Evolutionary conservation across 805 yeast species (phyloP).

Genomic region (Kockiozyma suomiensis): DNA sequence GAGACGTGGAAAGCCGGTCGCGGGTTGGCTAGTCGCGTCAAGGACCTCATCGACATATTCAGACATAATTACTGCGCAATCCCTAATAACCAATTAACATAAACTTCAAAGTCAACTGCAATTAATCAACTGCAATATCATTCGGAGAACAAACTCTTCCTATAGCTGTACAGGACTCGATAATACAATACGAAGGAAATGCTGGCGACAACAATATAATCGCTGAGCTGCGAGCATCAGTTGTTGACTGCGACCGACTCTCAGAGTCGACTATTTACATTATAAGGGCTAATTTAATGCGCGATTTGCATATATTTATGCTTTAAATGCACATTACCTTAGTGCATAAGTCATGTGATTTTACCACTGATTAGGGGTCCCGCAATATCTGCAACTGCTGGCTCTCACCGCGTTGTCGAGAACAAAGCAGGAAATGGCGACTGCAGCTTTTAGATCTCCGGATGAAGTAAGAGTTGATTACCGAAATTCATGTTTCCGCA

Average conservation of each 20-base stretch:
- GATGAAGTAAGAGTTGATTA: too few species aligned
- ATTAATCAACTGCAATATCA: too few species aligned
- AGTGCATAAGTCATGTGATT: neutral
- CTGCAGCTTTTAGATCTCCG: neutral
- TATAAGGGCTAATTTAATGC: neutral
- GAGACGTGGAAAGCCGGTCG: slow-evolving; percentile 32
- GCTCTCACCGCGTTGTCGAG: too few species aligned
- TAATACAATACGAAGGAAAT: too few species aligned
- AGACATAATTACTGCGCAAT: neutral
- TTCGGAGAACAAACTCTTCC: neutral
- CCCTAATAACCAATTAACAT: neutral
- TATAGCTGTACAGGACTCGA: neutral
- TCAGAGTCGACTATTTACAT: slow-evolving; percentile 3
- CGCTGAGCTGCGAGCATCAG: neutral
- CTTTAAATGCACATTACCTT: neutral
- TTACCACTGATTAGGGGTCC: too few species aligned
- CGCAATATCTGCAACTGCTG: too few species aligned
- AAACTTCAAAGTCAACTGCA: too few species aligned
- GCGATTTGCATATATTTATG: neutral
- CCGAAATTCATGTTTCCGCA: too few species aligned
- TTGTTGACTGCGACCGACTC: too few species aligned
- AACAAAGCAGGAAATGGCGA: neutral
- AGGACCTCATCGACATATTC: neutral
- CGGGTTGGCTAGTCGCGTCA: neutral
- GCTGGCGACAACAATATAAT: neutral